Conservation (phyloP, 2,329 filamentous ascomycete species). For the Penicillium sp. region DNA sequence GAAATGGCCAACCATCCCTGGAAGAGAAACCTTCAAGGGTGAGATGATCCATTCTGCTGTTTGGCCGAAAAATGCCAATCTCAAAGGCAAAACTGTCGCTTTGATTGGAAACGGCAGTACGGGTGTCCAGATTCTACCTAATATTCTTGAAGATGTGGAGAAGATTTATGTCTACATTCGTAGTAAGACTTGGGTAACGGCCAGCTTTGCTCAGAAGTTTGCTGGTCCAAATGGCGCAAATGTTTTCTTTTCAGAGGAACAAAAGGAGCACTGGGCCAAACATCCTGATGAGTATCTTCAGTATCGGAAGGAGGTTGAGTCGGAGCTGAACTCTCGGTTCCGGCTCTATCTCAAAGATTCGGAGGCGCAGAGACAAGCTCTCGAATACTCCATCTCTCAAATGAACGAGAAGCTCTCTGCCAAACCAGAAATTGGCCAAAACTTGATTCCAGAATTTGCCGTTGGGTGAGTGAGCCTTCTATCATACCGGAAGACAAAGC, state of each 20-base stretch:
- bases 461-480: background rate
- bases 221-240: constrained; percentile 3
- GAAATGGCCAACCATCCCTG: background rate
- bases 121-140: background rate
- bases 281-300: constrained; percentile 3
- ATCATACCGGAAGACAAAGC: background rate
- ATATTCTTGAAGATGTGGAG: background rate
- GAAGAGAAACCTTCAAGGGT: background rate
- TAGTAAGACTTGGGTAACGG: constrained; percentile 3
- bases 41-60: background rate
- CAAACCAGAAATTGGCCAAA: background rate
- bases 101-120: background rate
- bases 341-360: background rate
- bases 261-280: background rate
- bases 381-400: background rate
- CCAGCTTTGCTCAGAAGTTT: constrained; percentile 2
- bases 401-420: background rate
- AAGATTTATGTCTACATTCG: background rate
- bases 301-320: constrained; percentile 5
- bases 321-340: constrained; percentile 3
- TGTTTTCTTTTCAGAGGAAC: background rate
- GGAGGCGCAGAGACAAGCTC: background rate
- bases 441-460: background rate
- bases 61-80: background rate
- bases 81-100: background rate